These are phyloP conservation scores for Botryosphaeria agaves DNA, from an alignment of 2,329 filamentous ascomycete species.

Conservation along the genomic window DNA sequence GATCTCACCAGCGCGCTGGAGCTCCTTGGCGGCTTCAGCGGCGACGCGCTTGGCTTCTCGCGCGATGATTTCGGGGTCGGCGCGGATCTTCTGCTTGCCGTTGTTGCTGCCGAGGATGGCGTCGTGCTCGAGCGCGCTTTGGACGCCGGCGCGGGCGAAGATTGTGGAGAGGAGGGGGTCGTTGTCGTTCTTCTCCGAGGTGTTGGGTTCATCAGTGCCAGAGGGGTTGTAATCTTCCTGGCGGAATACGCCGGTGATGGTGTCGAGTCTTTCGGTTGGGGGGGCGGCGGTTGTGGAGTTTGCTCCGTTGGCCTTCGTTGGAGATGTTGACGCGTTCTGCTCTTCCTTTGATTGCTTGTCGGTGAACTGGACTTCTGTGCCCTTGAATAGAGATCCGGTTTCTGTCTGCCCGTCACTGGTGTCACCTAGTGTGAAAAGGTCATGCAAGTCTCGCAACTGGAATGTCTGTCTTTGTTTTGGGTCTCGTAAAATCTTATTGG, in stretches of 20 bases:
- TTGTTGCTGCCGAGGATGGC: slow-evolving; percentile 70
- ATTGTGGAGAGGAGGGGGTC: slow-evolving; percentile 76
- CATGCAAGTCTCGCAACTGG: slow-evolving; percentile 75
- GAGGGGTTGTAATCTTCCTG: slow-evolving; percentile 22
- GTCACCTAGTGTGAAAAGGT: slow-evolving; percentile 67
- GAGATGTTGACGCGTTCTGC: slow-evolving; percentile 11
- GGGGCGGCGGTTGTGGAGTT: neutral
- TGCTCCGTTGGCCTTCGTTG: slow-evolving; percentile 5
- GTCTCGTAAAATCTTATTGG: slow-evolving; percentile 89
- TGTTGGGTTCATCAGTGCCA: slow-evolving; percentile 7
- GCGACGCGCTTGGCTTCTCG: slow-evolving; percentile 69
- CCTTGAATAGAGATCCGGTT: slow-evolving; percentile 71
- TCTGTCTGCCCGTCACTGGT: slow-evolving; percentile 56
- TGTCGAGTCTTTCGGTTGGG: slow-evolving; percentile 6
- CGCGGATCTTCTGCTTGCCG: slow-evolving; percentile 51
- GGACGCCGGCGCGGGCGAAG: slow-evolving; percentile 70
- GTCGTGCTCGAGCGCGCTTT: slow-evolving; percentile 87
- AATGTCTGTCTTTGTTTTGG: slow-evolving; percentile 87
- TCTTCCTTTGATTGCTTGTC: slow-evolving; percentile 17
- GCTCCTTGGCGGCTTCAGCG: slow-evolving; percentile 56
- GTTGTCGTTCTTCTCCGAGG: slow-evolving; percentile 29
- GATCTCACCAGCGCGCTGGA: slow-evolving; percentile 55
- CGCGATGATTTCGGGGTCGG: slow-evolving; percentile 63
- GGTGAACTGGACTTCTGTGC: slow-evolving; percentile 57
- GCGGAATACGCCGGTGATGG: slow-evolving; percentile 23